phyloP scores from a whole-genome alignment of 768 basidiomycete genomes.

The Naematelia encephala region DNA sequence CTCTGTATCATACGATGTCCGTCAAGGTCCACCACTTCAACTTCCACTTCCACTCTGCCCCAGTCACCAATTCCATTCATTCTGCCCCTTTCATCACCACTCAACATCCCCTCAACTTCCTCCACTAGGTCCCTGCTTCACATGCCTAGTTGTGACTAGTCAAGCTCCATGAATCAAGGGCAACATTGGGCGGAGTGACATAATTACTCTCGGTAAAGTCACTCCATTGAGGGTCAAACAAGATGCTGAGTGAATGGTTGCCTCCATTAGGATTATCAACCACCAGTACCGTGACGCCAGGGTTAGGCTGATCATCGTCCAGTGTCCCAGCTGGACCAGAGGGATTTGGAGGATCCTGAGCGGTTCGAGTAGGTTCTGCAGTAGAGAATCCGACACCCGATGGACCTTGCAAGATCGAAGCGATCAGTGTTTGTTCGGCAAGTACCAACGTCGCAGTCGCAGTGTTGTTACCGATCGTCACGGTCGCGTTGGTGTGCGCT shows the following conservation, averaged over 20 bases:
- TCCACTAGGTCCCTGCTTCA: too few relatives aligned
- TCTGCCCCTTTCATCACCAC: too few relatives aligned
- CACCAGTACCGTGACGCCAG: conserved; percentile 71
- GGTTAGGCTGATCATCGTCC: conserved; percentile 63
- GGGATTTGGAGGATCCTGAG: conserved; percentile 64
- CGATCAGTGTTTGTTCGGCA: conserved; percentile 64
- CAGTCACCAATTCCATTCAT: too few relatives aligned
- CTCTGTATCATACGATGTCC: too few relatives aligned
- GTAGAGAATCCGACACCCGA: conserved; percentile 64
- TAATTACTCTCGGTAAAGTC: conserved; percentile 55
- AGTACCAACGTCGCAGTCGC: conserved; percentile 73
- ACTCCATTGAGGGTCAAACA: conserved; percentile 92
- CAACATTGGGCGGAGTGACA: conserved; percentile 68
- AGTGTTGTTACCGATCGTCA: conserved; percentile 53
- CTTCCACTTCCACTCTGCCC: too few relatives aligned
- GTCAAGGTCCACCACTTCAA: too few relatives aligned
- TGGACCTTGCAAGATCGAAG: conserved; percentile 66
- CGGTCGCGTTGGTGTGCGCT: conserved; percentile 92
- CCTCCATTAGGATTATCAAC: conserved; percentile 66
- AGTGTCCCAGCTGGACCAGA: conserved; percentile 37
- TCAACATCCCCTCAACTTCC: too few relatives aligned
- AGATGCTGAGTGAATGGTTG: conserved; percentile 70
- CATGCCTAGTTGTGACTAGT: conserved; percentile 70
- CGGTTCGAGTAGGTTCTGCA: conserved; percentile 58
- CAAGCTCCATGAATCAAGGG: conserved; percentile 70